Evolutionary conservation across 148 eudicot species (phyloP), one percentile per base, ranked within the genome.

Genomic region (Amaranthus palmeri): DNA sequence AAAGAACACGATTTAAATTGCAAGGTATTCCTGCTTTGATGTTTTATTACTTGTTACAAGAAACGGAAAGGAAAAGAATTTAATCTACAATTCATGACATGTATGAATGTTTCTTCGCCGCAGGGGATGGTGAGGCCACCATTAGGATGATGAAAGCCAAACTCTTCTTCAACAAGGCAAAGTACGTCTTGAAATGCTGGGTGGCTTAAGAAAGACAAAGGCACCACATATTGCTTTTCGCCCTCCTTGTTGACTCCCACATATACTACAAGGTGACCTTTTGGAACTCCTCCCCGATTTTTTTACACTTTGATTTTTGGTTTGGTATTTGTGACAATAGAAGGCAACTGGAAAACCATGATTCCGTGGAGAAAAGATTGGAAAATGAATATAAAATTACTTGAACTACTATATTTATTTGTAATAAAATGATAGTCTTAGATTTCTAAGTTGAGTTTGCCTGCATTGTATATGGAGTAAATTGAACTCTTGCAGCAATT

Each of bases 81-180:
- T 65, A 67, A 42, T 59, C 52, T 53, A 59, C 54, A n/a, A 25
- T 61, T 74, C 56, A 68, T 62, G 56, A 77, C 43, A 61, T 65
- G 11, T 14, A 71, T 50, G 81, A 85, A 83, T 49, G 69, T 53
- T 52, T 81, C 81, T 75, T 83, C 84, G 6, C 10, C 58, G 67
- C 90, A 86, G 61, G 84, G 81, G 41, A 77, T 77, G 5, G 87
- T 79, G 45, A 81, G 83, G 41, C 81, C 83, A 8, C 80, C 84
- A 68, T 72, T 77, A 15, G 83, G 85, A 68, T 83, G 78, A 48
- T 74, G 45, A 18, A 79, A 81, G 8, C 86, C 85, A 58, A 77
- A 83, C 57, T 86, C 82, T 73, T 86, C 82, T 67, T 84, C 84
- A 59, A 81, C 71, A 41, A 67, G 80, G 63, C 65, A 66, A 15